A percentile compares a stretch with the other conserved stretches of the same genome.
Conservation (phyloP, 2,329 filamentous ascomycete species). For the Cladorrhinum sp. region DNA sequence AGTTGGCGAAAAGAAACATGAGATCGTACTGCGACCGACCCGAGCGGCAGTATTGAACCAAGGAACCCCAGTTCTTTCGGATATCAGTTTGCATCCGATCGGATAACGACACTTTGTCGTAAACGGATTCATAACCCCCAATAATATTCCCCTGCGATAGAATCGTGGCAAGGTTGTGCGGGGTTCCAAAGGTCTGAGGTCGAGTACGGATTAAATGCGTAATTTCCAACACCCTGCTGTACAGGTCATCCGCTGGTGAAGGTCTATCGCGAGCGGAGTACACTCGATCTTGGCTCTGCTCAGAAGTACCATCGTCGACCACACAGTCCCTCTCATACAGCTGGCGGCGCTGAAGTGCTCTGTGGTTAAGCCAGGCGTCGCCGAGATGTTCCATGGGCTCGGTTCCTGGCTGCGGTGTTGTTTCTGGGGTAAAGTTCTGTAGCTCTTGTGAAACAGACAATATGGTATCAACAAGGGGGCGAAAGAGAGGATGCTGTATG, state of each 20-base stretch:
- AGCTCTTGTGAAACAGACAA: slow-evolving; percentile 6
- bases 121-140: slow-evolving; percentile 35
- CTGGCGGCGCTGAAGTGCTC: slow-evolving; percentile 27
- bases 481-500: slow-evolving; percentile 16
- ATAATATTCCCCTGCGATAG: slow-evolving; percentile 29
- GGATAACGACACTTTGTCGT: slow-evolving; percentile 34
- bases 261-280: slow-evolving; percentile 15
- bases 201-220: slow-evolving; percentile 21
- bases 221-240: slow-evolving; percentile 22
- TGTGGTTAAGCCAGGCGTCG: neutral
- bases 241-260: slow-evolving; percentile 4
- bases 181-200: slow-evolving; percentile 20
- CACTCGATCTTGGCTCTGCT: neutral
- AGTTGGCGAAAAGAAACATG: slow-evolving; percentile 44
- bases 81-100: slow-evolving; percentile 40
- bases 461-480: slow-evolving; percentile 9
- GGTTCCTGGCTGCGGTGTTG: neutral
- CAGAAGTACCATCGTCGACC: neutral
- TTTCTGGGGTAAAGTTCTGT: neutral
- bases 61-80: slow-evolving; percentile 40
- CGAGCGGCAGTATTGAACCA: slow-evolving; percentile 38
- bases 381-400: neutral
- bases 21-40: slow-evolving; percentile 34
- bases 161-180: slow-evolving; percentile 13
- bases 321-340: slow-evolving; percentile 25